Percentiles rank a stretch among this genome's conserved stretches.
Conservation (phyloP, 1,284 basidiomycete genomes). For the Cryptococcus sp. region DNA sequence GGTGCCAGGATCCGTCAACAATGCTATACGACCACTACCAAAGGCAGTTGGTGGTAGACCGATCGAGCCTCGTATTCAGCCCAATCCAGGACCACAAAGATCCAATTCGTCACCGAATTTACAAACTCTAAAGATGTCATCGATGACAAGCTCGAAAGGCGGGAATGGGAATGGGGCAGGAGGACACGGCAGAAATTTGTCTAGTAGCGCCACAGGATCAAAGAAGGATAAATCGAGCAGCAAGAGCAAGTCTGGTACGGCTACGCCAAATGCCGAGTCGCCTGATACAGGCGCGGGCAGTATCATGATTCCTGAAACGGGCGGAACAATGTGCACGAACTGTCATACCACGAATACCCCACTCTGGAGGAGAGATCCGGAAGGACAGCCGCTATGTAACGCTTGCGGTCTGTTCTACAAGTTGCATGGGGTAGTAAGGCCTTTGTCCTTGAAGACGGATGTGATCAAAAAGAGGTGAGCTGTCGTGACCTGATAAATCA, state of each 20-base stretch:
- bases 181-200: conserved; percentile 12
- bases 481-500: background rate
- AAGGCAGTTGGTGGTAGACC: conserved; percentile 31
- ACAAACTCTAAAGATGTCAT: conserved; percentile 23
- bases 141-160: conserved; percentile 4
- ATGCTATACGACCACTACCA: conserved; percentile 23
- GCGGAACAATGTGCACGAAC: conserved; percentile 76
- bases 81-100: conserved; percentile 19
- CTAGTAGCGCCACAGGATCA: conserved; percentile 5
- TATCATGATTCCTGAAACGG: conserved; percentile 2
- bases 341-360: conserved; percentile 95
- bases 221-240: conserved; percentile 1
- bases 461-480: conserved; percentile 92
- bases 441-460: conserved; percentile 90
- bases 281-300: conserved; percentile 14
- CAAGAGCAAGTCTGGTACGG: conserved; percentile 11
- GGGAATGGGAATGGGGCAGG: no score
- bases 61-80: conserved; percentile 12
- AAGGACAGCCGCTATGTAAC: conserved; percentile 87
- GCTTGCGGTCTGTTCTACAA: conserved; percentile 90
- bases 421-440: conserved; percentile 89
- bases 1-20: background rate
- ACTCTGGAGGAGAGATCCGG: conserved; percentile 89
- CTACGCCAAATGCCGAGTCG: conserved; percentile 20
- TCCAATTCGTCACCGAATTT: conserved; percentile 46